Evolutionary conservation across 768 basidiomycete genomes (phyloP).

Genomic region (Trametes villosa): DNA sequence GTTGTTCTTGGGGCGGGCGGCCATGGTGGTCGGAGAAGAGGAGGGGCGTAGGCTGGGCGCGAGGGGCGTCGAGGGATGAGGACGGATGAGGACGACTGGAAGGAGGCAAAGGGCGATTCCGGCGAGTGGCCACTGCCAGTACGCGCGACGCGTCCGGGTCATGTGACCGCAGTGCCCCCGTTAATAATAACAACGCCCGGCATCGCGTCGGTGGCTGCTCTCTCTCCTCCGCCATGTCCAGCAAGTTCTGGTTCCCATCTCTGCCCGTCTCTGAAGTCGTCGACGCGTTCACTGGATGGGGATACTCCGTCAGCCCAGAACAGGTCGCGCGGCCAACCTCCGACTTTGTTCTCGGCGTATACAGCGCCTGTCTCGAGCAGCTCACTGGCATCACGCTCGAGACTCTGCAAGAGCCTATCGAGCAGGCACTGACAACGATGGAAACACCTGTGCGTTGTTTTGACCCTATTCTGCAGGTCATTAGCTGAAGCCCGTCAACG

Average conservation of each 20-base stretch:
- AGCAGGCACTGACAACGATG: slow-evolving; percentile 55
- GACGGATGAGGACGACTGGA: neutral
- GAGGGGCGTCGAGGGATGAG: neutral
- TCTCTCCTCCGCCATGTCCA: slow-evolving; percentile 20
- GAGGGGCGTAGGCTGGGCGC: neutral
- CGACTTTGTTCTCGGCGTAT: slow-evolving; percentile 74
- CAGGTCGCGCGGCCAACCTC: slow-evolving; percentile 69
- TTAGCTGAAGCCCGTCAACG: too few relatives aligned
- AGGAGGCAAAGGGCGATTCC: neutral
- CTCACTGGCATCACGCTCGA: slow-evolving; percentile 67
- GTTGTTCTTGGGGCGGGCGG: slow-evolving; percentile 27
- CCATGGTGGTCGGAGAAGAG: slow-evolving; percentile 10
- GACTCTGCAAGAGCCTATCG: slow-evolving; percentile 59
- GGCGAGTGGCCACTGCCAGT: neutral
- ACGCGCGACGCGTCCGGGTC: slow-evolving; percentile 21
- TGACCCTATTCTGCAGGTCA: too few relatives aligned
- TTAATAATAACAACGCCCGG: slow-evolving; percentile 5
- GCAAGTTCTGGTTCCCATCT: slow-evolving; percentile 63
- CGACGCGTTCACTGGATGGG: slow-evolving; percentile 68
- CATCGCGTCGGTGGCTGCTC: neutral
- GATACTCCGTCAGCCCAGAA: slow-evolving; percentile 64
- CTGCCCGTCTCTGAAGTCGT: slow-evolving; percentile 70
- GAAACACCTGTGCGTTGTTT: slow-evolving; percentile 55
- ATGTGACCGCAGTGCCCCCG: slow-evolving; percentile 17
- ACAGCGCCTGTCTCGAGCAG: slow-evolving; percentile 71